Evolutionary conservation across 495 filamentous ascomycete species (phyloP).

Genomic region (Jackrogersella minutella): DNA sequence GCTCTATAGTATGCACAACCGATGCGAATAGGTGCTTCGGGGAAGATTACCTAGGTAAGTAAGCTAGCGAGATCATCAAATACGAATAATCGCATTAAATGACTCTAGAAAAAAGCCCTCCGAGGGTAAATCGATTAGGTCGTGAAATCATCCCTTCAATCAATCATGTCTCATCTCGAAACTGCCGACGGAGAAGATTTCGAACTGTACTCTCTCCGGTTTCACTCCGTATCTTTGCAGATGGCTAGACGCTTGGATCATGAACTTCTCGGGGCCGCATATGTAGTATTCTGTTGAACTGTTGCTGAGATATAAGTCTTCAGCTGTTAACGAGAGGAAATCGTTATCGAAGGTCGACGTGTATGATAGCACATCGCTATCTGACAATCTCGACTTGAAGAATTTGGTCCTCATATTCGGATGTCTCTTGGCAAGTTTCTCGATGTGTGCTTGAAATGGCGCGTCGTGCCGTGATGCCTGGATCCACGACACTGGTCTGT

Average conservation of each 20-base stretch:
- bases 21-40: not conserved
- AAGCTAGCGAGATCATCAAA: not conserved
- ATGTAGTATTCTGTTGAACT: conserved; percentile 67
- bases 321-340: conserved; percentile 55
- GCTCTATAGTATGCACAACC: not conserved
- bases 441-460: conserved; percentile 63
- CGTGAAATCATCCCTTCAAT: not conserved
- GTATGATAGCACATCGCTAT: conserved; percentile 56
- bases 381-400: conserved; percentile 50
- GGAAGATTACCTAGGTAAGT: too few relatives aligned
- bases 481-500: conserved; percentile 70
- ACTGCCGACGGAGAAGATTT: conserved; percentile 67
- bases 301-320: conserved; percentile 61
- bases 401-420: conserved; percentile 52
- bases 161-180: conserved; percentile 39
- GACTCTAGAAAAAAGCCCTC: not conserved
- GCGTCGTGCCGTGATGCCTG: conserved; percentile 64
- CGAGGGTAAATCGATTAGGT: not conserved
- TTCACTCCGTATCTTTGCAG: conserved; percentile 57
- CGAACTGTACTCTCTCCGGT: conserved; percentile 62
- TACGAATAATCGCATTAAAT: not conserved
- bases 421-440: conserved; percentile 53
- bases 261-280: conserved; percentile 69
- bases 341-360: conserved; percentile 63
- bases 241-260: conserved; percentile 57